phyloP scores from a whole-genome alignment of 2,329 filamentous ascomycete genomes.

The Phaeosphaeriaceae sp. region DNA sequence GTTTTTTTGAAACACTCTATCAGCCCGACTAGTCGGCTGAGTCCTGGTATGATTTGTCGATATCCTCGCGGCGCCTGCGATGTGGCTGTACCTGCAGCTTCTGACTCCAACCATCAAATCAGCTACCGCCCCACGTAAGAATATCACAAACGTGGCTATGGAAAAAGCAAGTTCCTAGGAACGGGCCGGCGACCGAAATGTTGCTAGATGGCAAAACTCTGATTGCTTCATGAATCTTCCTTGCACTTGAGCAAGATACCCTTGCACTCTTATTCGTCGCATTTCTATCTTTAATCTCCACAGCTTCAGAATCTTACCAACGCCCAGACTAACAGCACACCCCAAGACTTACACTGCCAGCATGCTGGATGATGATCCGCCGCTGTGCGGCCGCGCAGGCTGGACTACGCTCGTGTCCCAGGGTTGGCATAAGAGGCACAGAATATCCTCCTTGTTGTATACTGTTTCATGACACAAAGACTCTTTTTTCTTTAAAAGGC shows the following conservation, averaged over 20 bases:
- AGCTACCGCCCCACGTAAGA: slow-evolving; percentile 1
- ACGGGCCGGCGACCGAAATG: slow-evolving; percentile 4
- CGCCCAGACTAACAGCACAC: slow-evolving; percentile 1
- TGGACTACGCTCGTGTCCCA: neutral
- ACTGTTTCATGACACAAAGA: neutral
- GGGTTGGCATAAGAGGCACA: slow-evolving; percentile 7
- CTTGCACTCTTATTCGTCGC: slow-evolving; percentile 1
- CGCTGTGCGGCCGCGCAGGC: neutral
- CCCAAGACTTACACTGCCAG: slow-evolving; percentile 1
- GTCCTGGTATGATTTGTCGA: too few species aligned
- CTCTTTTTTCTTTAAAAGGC: neutral
- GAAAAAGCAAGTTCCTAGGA: slow-evolving; percentile 1
- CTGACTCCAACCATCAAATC: neutral
- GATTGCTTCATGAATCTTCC: neutral
- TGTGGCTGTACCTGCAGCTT: slow-evolving; percentile 7
- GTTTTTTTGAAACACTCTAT: slow-evolving; percentile 4
- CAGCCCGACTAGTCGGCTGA: too few species aligned
- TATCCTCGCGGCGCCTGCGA: neutral
- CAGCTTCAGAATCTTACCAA: slow-evolving; percentile 1
- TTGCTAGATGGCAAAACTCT: neutral
- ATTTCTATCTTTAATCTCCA: slow-evolving; percentile 7
- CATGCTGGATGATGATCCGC: neutral
- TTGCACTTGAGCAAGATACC: neutral
- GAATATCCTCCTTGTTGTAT: neutral
- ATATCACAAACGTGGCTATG: slow-evolving; percentile 2